phyloP scores from a whole-genome alignment of 1,284 basidiomycete species.

The Trichosporon sp. region DNA sequence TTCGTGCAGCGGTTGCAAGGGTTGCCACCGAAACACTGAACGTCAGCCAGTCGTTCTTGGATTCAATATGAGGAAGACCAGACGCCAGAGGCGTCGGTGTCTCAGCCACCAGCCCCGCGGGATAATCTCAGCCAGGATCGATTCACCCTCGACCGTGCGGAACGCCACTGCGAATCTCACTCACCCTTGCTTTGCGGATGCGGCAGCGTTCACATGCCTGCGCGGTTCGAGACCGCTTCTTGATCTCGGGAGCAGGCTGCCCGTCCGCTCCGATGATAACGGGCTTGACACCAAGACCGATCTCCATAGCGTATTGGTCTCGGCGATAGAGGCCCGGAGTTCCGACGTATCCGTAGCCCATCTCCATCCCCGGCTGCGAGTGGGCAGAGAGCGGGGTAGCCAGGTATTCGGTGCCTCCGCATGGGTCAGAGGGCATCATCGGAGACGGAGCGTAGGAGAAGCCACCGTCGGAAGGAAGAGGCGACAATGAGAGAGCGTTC shows the following conservation, averaged over 20 bases:
- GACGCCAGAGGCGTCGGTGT: neutral
- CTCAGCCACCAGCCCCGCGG: slow-evolving; percentile 2
- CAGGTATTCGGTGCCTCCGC: slow-evolving; percentile 1
- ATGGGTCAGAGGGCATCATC: slow-evolving; percentile 7
- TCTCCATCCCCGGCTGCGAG: neutral
- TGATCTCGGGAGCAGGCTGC: slow-evolving; percentile 18
- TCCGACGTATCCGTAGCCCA: slow-evolving; percentile 7
- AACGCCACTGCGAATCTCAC: slow-evolving; percentile 2
- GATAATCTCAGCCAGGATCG: neutral
- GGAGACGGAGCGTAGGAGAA: slow-evolving; percentile 13
- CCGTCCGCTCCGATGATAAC: slow-evolving; percentile 18
- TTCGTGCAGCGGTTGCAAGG: slow-evolving; percentile 23
- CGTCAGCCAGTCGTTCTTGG: slow-evolving; percentile 3
- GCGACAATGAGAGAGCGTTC: slow-evolving; percentile 14
- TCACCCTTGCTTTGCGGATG: slow-evolving; percentile 27
- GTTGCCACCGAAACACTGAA: slow-evolving; percentile 22
- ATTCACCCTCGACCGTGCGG: neutral
- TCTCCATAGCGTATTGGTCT: slow-evolving; percentile 2
- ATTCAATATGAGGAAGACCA: neutral
- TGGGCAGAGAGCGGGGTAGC: neutral
- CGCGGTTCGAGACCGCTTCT: slow-evolving; percentile 26
- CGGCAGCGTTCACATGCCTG: slow-evolving; percentile 31
- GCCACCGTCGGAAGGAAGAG: slow-evolving; percentile 1
- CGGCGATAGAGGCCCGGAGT: slow-evolving; percentile 4
- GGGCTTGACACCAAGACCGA: slow-evolving; percentile 13